phyloP scores from a whole-genome alignment of 1,284 basidiomycete genomes.

The Volvariella surrecta region DNA sequence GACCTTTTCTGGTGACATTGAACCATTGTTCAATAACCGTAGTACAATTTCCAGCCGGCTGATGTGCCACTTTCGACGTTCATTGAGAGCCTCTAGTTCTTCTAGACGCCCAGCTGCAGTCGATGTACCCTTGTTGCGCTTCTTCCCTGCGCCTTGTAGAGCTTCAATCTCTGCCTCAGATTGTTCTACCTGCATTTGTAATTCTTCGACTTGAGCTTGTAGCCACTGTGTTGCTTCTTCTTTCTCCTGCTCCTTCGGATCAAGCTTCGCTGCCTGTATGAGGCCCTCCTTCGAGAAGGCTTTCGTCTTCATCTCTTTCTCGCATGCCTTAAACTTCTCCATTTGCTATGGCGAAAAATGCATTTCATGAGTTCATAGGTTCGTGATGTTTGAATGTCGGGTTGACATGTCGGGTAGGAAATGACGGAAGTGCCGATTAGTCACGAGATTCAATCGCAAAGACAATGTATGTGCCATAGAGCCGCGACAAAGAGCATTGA shows the following conservation, averaged over 20 bases:
- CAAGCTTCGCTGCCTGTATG: conserved; percentile 88
- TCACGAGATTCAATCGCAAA: too few species aligned
- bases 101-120: conserved; percentile 66
- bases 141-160: conserved; percentile 80
- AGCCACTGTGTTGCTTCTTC: conserved; percentile 86
- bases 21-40: conserved; percentile 91
- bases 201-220: conserved; percentile 83
- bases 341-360: conserved; percentile 73
- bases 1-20: conserved; percentile 78
- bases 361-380: too few species aligned
- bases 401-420: too few species aligned
- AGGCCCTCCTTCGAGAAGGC: conserved; percentile 99
- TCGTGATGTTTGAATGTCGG: too few species aligned
- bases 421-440: too few species aligned
- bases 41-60: conserved; percentile 89
- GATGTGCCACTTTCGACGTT: conserved; percentile 95
- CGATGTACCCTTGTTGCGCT: conserved; percentile 70
- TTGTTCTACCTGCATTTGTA: conserved; percentile 88
- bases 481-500: not conserved
- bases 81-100: conserved; percentile 86
- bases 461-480: too few species aligned
- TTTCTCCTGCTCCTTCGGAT: conserved; percentile 97
- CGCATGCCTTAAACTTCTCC: conserved; percentile 99
- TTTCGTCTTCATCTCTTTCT: conserved; percentile 99
- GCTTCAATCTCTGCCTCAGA: conserved; percentile 95